A percentile compares a stretch with the other conserved stretches of the same genome.
Evolutionary conservation across 1,284 basidiomycete genomes (phyloP).

Genomic region (Sanguinoderma infundibulare): DNA sequence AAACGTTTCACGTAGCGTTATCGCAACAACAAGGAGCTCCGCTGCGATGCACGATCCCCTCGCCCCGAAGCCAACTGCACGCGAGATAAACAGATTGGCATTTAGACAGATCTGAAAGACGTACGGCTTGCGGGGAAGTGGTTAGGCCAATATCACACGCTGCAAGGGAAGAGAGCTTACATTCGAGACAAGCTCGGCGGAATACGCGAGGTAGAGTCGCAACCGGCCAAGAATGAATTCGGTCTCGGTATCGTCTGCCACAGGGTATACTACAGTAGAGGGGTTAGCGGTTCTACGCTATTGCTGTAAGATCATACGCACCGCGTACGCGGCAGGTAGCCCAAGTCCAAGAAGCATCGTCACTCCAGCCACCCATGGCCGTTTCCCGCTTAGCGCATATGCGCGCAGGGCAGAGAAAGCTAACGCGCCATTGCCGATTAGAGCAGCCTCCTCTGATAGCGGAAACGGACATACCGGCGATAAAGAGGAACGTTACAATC

Average conservation of each 20-base stretch:
- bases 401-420: conserved; percentile 12
- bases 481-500: background rate
- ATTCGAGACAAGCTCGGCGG: background rate
- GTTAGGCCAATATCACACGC: background rate
- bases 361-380: background rate
- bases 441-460: too few species aligned
- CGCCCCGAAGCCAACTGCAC: background rate
- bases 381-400: conserved; percentile 12
- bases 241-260: background rate
- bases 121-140: background rate
- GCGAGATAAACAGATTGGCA: background rate
- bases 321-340: background rate
- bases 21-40: conserved; percentile 8
- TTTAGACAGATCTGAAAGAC: background rate
- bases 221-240: background rate
- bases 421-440: background rate
- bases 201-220: background rate
- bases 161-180: background rate
- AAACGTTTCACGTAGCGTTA: conserved; percentile 5
- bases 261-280: background rate
- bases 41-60: background rate
- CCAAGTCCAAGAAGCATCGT: background rate
- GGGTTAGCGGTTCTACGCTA: background rate
- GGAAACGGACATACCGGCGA: conserved; percentile 1
- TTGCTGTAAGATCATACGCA: background rate